Evolutionary conservation across 148 eudicot species (phyloP), one percentile per base, ranked within the genome.

Genomic region (Talinum fruticosum): DNA sequence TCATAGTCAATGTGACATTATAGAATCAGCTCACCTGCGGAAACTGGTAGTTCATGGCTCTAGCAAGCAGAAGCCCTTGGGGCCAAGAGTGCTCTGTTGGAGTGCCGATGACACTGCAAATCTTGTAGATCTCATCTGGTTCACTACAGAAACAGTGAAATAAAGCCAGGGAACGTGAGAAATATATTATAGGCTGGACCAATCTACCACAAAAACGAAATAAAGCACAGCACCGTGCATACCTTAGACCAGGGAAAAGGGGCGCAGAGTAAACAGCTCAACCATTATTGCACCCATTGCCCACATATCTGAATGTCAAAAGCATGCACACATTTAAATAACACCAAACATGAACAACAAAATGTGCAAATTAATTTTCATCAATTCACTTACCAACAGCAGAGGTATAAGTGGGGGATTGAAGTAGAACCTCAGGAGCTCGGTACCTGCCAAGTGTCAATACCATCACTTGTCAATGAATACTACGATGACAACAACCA

Each of bases 201-300:
- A n/a, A 4, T 30, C n/a, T 71, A 35, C 32, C 49, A 69, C 18
- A 70, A 61, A 64, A 44, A 10, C 35, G 21, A 19, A 32, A 16
- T 36, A 61, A 47, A 54, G 14, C 14, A 62, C 33, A 24, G 74
- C 21, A 47, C 36, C 4, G 4, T 5, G 33, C 76, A 72, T 87
- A 91, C 98, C 91, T 90, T 78, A 90, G 82, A 77, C 99, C 99
- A 28, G 97, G 97, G 67, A 95, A 95, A 72, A 95, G 89, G 99
- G 99, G 65, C 93, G 92, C 18, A 91, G 91, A 69, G 93, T 87
- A 69, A 96, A 85, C 77, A 96, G 76, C 81, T 93, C 99, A 34
- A 97, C 97, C 95, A 96, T 96, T 82, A 93, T 93, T 36, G 99
- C 99, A 79, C 99, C 99, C 99, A 96, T 96, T 57, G 97, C 99